Percentiles rank a stretch among this genome's conserved stretches.
Evolutionary conservation across 164 flowering plant genomes (phyloP).

Genomic region (Kingdonia uniflora): DNA sequence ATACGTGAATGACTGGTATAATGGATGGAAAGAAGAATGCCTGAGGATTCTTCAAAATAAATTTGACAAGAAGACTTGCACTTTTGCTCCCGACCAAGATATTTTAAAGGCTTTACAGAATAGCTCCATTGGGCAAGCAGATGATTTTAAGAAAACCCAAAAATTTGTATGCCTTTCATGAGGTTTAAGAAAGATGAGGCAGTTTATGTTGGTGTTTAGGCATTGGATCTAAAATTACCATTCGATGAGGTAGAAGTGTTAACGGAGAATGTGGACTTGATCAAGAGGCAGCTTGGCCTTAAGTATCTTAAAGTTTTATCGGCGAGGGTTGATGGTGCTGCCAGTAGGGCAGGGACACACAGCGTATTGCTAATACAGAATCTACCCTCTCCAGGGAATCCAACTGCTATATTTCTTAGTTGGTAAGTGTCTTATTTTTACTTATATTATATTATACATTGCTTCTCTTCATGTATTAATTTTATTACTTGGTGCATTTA

Average conservation of each 20-base stretch:
- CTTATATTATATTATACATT: no score
- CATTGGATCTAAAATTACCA: slow-evolving; percentile 63
- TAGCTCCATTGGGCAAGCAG: slow-evolving; percentile 32
- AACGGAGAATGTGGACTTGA: slow-evolving; percentile 55
- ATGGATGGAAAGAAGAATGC: slow-evolving; percentile 85
- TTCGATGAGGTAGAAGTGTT: slow-evolving; percentile 82
- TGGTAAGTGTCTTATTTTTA: slow-evolving; percentile 12
- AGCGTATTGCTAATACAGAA: slow-evolving; percentile 36
- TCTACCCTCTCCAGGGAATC: slow-evolving; percentile 83
- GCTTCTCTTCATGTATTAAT: no score
- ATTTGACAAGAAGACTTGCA: slow-evolving; percentile 23
- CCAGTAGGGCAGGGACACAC: slow-evolving; percentile 39
- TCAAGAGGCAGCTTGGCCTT: slow-evolving; percentile 65
- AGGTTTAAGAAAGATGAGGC: slow-evolving; percentile 81
- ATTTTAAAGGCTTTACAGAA: slow-evolving; percentile 41
- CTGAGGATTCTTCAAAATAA: slow-evolving; percentile 51
- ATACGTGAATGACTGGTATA: slow-evolving; percentile 68
- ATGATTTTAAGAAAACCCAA: slow-evolving; percentile 49
- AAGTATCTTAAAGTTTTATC: slow-evolving; percentile 54
- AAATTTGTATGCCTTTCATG: slow-evolving; percentile 83
- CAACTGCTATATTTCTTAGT: slow-evolving; percentile 59
- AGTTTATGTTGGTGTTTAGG: slow-evolving; percentile 50
- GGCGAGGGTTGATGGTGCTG: slow-evolving; percentile 34
- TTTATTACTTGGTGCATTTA: no score
- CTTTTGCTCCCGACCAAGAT: slow-evolving; percentile 61